Evolutionary conservation across 345 rosid species (phyloP).

Genomic region (Bruguiera parviflora): DNA sequence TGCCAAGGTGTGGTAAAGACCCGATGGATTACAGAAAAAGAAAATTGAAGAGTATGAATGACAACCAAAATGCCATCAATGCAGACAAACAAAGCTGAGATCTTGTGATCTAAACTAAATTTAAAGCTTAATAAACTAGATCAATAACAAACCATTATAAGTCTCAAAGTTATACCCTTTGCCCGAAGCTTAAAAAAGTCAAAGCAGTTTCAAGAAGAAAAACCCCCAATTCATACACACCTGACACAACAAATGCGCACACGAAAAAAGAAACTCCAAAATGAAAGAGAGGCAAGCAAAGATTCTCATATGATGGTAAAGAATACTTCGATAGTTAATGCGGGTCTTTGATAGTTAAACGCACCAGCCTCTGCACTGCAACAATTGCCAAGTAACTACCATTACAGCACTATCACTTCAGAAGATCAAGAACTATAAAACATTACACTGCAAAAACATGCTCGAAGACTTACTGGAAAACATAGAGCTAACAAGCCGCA

Average conservation of each 20-base stretch:
- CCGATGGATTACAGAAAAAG: too few relatives aligned
- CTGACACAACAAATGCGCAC: not conserved
- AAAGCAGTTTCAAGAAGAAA: not conserved
- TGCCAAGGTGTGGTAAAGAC: too few relatives aligned
- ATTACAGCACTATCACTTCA: conserved; percentile 5
- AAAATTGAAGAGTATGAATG: too few relatives aligned
- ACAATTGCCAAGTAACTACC: conserved; percentile 32
- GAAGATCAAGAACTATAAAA: not conserved
- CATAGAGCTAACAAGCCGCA: conserved; percentile 3
- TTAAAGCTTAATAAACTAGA: too few relatives aligned
- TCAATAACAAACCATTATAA: too few relatives aligned
- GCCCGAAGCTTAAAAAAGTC: not conserved
- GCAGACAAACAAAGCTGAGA: too few relatives aligned
- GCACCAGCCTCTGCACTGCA: conserved; percentile 72
- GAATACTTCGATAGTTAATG: conserved; percentile 40
- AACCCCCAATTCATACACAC: not conserved
- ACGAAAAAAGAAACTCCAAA: not conserved
- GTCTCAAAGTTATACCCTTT: not conserved
- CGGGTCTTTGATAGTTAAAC: conserved; percentile 57
- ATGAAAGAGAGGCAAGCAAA: conserved; percentile 24
- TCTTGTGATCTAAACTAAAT: too few relatives aligned
- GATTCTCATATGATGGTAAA: conserved; percentile 61
- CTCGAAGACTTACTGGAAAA: not conserved
- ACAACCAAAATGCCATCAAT: too few relatives aligned
- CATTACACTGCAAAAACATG: not conserved